Percentiles rank a stretch among this genome's conserved stretches.
Evolutionary conservation across 345 rosid species (phyloP).

Genomic region (Eucalyptus viminalis): DNA sequence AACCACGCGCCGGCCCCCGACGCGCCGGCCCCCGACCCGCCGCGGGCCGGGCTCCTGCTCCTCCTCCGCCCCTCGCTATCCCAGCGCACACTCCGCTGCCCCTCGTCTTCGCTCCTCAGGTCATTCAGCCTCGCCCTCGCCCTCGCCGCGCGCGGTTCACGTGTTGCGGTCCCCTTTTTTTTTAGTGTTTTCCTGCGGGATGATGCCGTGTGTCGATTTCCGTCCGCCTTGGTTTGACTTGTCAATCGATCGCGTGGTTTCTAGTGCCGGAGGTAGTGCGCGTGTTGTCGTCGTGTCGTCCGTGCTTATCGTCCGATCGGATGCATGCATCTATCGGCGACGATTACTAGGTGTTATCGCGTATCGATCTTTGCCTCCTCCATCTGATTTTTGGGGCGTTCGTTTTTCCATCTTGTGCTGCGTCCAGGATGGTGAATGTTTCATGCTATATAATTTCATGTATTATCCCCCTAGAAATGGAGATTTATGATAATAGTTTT

Average conservation of each 20-base stretch:
- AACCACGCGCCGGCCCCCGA: conserved; percentile 1
- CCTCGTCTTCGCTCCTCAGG: conserved; percentile 67
- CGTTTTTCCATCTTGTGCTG: neutral
- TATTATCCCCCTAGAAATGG: neutral
- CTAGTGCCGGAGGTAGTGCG: neutral
- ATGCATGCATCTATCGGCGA: neutral
- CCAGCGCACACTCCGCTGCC: conserved; percentile 56
- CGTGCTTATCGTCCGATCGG: neutral
- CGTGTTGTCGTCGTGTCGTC: neutral
- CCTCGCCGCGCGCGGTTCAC: neutral
- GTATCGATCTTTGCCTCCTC: neutral
- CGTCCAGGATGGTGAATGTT: neutral
- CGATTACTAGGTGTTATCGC: neutral
- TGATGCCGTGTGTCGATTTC: neutral
- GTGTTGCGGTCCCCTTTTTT: neutral
- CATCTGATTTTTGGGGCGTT: neutral
- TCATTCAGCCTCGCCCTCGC: neutral
- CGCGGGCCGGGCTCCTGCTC: conserved; percentile 35
- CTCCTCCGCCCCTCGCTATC: neutral
- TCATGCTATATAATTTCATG: neutral
- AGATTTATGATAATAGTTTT: neutral
- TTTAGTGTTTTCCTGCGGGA: neutral
- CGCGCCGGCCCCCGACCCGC: conserved; percentile 25
- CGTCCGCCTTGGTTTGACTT: neutral
- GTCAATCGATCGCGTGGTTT: neutral